Percentiles rank a stretch among this genome's conserved stretches.
Evolutionary conservation across 2,329 filamentous ascomycete species (phyloP).

Genomic region (Penicillium capsulatum): DNA sequence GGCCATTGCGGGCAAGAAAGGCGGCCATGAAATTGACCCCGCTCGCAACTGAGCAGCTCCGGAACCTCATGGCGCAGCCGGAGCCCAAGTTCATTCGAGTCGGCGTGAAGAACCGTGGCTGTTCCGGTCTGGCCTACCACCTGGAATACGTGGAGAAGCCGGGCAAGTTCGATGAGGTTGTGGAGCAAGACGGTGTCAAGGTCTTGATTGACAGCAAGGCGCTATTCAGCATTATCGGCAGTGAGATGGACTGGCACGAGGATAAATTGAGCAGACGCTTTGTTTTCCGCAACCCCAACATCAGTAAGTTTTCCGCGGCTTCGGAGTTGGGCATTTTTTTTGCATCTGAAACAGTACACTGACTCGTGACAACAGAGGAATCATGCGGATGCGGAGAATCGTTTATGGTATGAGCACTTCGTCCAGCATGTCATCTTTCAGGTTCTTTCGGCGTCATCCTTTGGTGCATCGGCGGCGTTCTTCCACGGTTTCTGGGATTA

Average conservation of each 20-base stretch:
- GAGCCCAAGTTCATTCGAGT: slow-evolving; percentile 91
- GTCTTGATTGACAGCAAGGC: slow-evolving; percentile 97
- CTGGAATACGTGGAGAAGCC: slow-evolving; percentile 93
- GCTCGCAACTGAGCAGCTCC: slow-evolving; percentile 73
- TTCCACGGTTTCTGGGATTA: slow-evolving; percentile 28
- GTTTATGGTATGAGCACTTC: slow-evolving; percentile 65
- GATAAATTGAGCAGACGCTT: slow-evolving; percentile 91
- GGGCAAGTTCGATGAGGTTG: slow-evolving; percentile 79
- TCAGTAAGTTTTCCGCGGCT: slow-evolving; percentile 65
- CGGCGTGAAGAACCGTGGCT: slow-evolving; percentile 88
- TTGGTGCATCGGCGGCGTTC: slow-evolving; percentile 39
- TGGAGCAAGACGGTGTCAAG: slow-evolving; percentile 93
- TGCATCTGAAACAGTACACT: slow-evolving; percentile 17
- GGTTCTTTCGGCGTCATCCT: slow-evolving; percentile 21
- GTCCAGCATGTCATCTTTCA: slow-evolving; percentile 13
- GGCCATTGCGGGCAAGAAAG: slow-evolving; percentile 75
- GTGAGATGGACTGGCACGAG: slow-evolving; percentile 98
- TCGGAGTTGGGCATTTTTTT: not conserved
- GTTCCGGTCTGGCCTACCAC: slow-evolving; percentile 88
- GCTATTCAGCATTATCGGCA: slow-evolving; percentile 94
- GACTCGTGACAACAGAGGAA: slow-evolving; percentile 62
- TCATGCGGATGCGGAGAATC: slow-evolving; percentile 95
- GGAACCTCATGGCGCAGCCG: slow-evolving; percentile 72
- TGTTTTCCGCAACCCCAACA: slow-evolving; percentile 95
- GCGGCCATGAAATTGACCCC: slow-evolving; percentile 85